Base-by-base conservation (phyloP, 805 yeast species). In the Geotrichum ghanense region DNA sequence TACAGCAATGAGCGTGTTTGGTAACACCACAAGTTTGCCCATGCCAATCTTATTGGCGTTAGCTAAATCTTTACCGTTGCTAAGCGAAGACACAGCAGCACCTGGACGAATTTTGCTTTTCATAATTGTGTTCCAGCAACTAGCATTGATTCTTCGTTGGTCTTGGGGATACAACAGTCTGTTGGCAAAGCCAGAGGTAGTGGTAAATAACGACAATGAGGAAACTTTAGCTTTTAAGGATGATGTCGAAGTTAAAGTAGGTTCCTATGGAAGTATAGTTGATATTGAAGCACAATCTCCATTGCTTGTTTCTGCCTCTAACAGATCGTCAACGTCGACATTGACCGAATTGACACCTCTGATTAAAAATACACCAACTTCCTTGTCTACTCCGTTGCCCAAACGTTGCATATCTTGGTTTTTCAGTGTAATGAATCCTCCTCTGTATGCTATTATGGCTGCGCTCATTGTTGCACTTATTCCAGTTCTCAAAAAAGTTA, bases 1-100 rank as follows among this genome's bases (percentile, higher is more conserved):
- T 44, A 83, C 94, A 20, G 97, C 96, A 2, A 92, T 92, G 94
- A 87, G 92, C 2, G 95, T 89, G 3, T 90, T 90, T 66, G 97
- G 97, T 45, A 92, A 90, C 66, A 85, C 95, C 42, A 90, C 90
- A 68, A 83, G 95, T 7, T 73, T 90, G 48, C 97, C 98, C 0
- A 97, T 90, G 1, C 87, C 96, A 0, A 72, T 92, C 53, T 78
- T 81, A 6, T 68, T 92, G 48, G 81, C 95, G 21, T 66, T 78
- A 51, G 79, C 82, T 2, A 71, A 72, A 55, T 71, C 82, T 1
- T 63, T 78, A 53, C 83, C 83, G 0, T 69, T 70, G 46, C 68
- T 79, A 51, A 61, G 62, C 40, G 79, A 83, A 83, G 78, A 75
- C 45, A n/a, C 37, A 6, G 37, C 19, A 5, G 37, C 37, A 6